Evolutionary conservation across 73 alveolate genomes (phyloP), one percentile per base, ranked within the genome.

Genomic region (Paramecium caudatum): DNA sequence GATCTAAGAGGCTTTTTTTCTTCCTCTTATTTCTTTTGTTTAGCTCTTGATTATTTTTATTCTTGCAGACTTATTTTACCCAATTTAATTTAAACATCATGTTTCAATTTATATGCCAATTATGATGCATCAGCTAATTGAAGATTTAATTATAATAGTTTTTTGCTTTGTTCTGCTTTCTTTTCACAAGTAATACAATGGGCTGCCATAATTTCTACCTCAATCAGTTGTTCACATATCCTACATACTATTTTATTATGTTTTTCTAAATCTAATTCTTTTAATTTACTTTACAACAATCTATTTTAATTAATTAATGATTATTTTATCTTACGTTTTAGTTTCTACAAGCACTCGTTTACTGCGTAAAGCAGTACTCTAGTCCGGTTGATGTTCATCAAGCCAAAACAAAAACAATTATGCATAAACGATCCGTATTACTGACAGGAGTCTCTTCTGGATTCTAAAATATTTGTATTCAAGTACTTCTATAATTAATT

Each of bases 151-250:
- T 65, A 9, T 65, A 65, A 65, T 65, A 65, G 34, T 65, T 65
- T 33, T 12, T 65, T 65, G 50, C 83, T 65, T 65, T 65, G 16
- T 13, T 65, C 83, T 7, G 83, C 83, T 23, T 65, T 33, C 32
- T 36, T 65, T 23, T 65, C 83, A 65, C 83, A 65, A 25, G 83
- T 55, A 27, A 55, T 65, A 43, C 88, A 74, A 74, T 74, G 88
- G 16, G 43, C 25, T 74, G 62, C 25, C 88, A 74, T 74, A 5
- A 41, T 74, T 21, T 74, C 88, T 19, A 74, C 88, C 10, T 74
- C 88, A 2, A 74, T 74, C 4, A 74, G 21, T 41, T 74, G 43
- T 23, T 74, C 88, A 12, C 88, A 74, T 34, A 74, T 74, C 19
- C 88, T 37, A 9, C 88, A 74, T 25, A 74, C 43, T 16, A 74